Evolutionary conservation across 176 grass and related monocot genomes (phyloP).

Genomic region (Melocanna baccifera): DNA sequence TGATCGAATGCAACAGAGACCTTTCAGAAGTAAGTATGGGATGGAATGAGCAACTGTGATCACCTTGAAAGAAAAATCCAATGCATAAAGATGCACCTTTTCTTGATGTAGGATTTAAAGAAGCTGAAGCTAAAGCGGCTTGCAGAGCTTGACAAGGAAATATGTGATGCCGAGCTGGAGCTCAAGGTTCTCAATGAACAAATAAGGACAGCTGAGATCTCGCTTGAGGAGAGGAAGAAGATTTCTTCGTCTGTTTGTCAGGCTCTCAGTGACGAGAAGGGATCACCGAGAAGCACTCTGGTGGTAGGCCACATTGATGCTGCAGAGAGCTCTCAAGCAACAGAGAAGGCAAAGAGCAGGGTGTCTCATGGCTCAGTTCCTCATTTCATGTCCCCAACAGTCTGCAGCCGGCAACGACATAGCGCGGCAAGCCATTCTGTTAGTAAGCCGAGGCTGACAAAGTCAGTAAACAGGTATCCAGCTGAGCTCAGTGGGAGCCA

Average conservation of each 20-base stretch:
- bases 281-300: slow-evolving; percentile 78
- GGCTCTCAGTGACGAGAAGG: slow-evolving; percentile 38
- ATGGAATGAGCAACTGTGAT: neutral
- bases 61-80: neutral
- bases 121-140: slow-evolving; percentile 55
- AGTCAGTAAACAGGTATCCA: slow-evolving; percentile 37
- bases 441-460: slow-evolving; percentile 43
- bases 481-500: slow-evolving; percentile 53
- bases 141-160: slow-evolving; percentile 56
- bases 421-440: slow-evolving; percentile 35
- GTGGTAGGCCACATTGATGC: slow-evolving; percentile 49
- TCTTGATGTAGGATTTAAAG: slow-evolving; percentile 57
- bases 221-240: slow-evolving; percentile 49
- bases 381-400: slow-evolving; percentile 78
- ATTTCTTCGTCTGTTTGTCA: slow-evolving; percentile 19
- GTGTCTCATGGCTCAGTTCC: slow-evolving; percentile 35
- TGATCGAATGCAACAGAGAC: slow-evolving; percentile 57
- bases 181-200: slow-evolving; percentile 47
- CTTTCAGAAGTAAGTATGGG: slow-evolving; percentile 57
- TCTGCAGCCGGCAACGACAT: slow-evolving; percentile 68
- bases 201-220: slow-evolving; percentile 54
- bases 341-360: slow-evolving; percentile 32
- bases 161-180: slow-evolving; percentile 54
- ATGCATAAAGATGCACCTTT: slow-evolving; percentile 13
- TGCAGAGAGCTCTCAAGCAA: slow-evolving; percentile 37